Conservation (phyloP, 1,284 basidiomycete species). For the Clitocybe nebularis region DNA sequence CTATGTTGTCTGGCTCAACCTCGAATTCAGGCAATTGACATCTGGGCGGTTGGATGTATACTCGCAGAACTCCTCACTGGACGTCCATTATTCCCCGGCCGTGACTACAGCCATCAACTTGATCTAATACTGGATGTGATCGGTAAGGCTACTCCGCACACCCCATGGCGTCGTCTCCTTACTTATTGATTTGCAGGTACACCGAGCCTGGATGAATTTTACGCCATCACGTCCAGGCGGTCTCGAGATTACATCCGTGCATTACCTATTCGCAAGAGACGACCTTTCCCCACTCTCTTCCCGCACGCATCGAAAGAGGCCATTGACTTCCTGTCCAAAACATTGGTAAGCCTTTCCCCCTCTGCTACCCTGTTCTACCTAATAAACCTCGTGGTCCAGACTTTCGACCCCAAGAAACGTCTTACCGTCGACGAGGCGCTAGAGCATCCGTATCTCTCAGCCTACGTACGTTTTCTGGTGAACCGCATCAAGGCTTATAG, state of each 20-base stretch:
- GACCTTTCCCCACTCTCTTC: slow-evolving; percentile 76
- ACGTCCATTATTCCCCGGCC: slow-evolving; percentile 91
- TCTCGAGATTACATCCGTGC: slow-evolving; percentile 90
- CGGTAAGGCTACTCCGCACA: slow-evolving; percentile 46
- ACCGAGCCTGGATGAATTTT: slow-evolving; percentile 87
- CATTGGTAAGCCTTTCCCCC: slow-evolving; percentile 52
- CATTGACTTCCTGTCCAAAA: slow-evolving; percentile 81
- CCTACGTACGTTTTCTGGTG: slow-evolving; percentile 43
- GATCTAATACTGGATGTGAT: slow-evolving; percentile 89
- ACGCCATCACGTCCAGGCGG: slow-evolving; percentile 81
- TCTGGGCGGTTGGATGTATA: slow-evolving; percentile 97
- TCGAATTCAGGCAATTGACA: slow-evolving; percentile 72
- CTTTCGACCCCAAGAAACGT: slow-evolving; percentile 85
- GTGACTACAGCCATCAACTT: slow-evolving; percentile 95
- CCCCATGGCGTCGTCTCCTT: slow-evolving; percentile 67
- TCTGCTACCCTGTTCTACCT: slow-evolving; percentile 2
- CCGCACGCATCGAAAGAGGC: slow-evolving; percentile 82
- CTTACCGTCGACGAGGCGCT: slow-evolving; percentile 84
- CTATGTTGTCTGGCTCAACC: slow-evolving; percentile 11
- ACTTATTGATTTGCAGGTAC: slow-evolving; percentile 76
- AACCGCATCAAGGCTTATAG: not conserved
- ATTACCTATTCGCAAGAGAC: slow-evolving; percentile 82
- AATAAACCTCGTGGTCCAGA: slow-evolving; percentile 29
- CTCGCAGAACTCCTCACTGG: slow-evolving; percentile 95
- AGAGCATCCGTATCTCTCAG: slow-evolving; percentile 68